Base-by-base conservation (phyloP, 306 rosid species). In the Abrus precatorius region DNA sequence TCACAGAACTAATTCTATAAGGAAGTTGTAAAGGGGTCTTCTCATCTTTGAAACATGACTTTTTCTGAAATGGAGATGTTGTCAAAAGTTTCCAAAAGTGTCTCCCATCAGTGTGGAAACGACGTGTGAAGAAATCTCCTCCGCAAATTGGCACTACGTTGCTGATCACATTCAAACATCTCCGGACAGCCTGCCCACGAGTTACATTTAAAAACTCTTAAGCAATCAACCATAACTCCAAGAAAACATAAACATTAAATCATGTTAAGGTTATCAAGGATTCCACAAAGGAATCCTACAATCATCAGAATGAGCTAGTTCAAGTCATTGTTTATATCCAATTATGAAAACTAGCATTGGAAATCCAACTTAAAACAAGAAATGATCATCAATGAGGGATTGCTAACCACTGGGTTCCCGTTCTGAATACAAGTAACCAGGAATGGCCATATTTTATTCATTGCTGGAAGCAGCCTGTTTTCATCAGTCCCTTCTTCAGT, bases 361-460 rank as follows among this genome's bases (percentile, higher is more conserved):
- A 66, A 68, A 12, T 43, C 41, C 34, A 62, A 57, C 60, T 52
- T 33, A 32, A 69, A 69, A 32, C 52, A 79, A 52, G 6, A 49
- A 50, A 78, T 38, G 57, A 78, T 48, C 67, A 63, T 38, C 65
- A 77, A 52, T 41, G 61, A 80, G 69, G 32, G 67, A 79, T 14
- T 64, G 69, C 95, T 43, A 75, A 95, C 99, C 98, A 86, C 92
- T 1, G 94, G 90, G 76, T 86, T 89, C 75, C 80, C 91, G 79
- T 89, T 93, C 82, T 76, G 95, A 82, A 89, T 86, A 83, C 99
- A 93, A 56, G 88, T 83, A 61, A 91, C 89, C 83, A 95, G 72
- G 84, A 90, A 93, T 38, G 98, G 97, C 99, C 98, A 95, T 85
- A 93, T 87, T 80, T 91, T 95, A 85, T 93, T 95, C 94, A 93